phyloP scores from a whole-genome alignment of 208 protist species.

The Crithidia mellificae region DNA sequence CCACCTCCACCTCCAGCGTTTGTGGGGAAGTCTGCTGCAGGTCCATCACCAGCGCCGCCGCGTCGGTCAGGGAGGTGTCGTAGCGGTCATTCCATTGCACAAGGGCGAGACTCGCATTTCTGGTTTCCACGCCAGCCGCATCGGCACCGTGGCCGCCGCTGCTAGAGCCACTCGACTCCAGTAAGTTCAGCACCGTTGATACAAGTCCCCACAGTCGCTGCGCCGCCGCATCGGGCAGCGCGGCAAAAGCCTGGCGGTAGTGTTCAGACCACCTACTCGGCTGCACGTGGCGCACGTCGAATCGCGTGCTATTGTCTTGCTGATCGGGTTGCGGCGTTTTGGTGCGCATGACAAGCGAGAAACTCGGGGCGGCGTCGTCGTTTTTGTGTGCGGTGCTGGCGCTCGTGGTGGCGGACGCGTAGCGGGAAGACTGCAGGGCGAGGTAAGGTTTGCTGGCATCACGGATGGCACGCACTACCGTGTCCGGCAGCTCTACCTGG shows the following conservation, averaged over 20 bases:
- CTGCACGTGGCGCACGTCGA: constrained; percentile 1
- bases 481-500: constrained; percentile 8
- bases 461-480: constrained; percentile 23
- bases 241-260: constrained; percentile 36
- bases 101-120: constrained; percentile 53
- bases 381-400: neutral
- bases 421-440: constrained; percentile 31
- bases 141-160: constrained; percentile 24
- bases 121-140: constrained; percentile 26
- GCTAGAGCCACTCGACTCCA: too few species aligned
- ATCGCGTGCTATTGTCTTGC: neutral
- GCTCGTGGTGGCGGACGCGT: constrained; percentile 2
- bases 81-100: constrained; percentile 58
- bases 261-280: constrained; percentile 45
- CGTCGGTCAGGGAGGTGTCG: constrained; percentile 33
- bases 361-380: neutral
- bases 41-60: constrained; percentile 32
- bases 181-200: constrained; percentile 34
- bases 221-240: constrained; percentile 16
- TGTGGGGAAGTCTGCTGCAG: constrained; percentile 25
- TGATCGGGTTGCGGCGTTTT: constrained; percentile 2
- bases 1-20: constrained; percentile 15
- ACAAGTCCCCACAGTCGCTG: constrained; percentile 34
- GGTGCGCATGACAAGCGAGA: constrained; percentile 21
- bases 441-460: constrained; percentile 23